Evolutionary conservation across 2,329 filamentous ascomycete genomes (phyloP).

Genomic region (Nectriaceae sp.): DNA sequence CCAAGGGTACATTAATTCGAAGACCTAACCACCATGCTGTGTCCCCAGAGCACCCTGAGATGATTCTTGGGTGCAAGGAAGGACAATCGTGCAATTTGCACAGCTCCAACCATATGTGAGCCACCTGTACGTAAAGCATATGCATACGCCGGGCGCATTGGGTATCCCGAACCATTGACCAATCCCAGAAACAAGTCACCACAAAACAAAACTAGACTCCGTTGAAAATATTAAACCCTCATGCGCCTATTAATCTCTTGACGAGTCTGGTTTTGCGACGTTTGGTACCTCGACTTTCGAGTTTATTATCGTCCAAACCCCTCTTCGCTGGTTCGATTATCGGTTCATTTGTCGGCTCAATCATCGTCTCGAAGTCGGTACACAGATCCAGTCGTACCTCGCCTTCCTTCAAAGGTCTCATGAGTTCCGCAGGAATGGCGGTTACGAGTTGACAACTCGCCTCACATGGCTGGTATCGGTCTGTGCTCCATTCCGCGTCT

Average conservation of each 20-base stretch:
- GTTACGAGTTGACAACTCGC: slow-evolving; percentile 35
- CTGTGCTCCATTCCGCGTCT: slow-evolving; percentile 37
- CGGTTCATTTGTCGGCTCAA: slow-evolving; percentile 3
- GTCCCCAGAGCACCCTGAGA: no score
- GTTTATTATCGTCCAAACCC: no score
- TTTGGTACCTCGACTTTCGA: slow-evolving; percentile 10
- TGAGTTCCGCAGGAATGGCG: slow-evolving; percentile 37
- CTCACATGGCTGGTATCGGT: slow-evolving; percentile 38
- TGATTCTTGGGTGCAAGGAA: no score
- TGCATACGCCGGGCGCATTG: slow-evolving; percentile 22
- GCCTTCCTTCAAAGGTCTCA: slow-evolving; percentile 33
- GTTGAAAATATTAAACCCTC: neutral
- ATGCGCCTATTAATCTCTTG: slow-evolving; percentile 18
- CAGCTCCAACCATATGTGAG: slow-evolving; percentile 12
- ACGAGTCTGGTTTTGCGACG: slow-evolving; percentile 18
- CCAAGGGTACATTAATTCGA: no score
- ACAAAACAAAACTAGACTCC: neutral
- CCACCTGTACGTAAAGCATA: slow-evolving; percentile 15
- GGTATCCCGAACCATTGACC: slow-evolving; percentile 25
- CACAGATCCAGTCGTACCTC: slow-evolving; percentile 38
- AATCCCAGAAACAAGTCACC: neutral
- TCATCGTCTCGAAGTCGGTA: slow-evolving; percentile 22
- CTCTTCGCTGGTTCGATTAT: slow-evolving; percentile 17
- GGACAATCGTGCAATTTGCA: slow-evolving; percentile 2
- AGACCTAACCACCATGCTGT: no score